Conservation (phyloP, 2,329 filamentous ascomycete genomes). For the Xylariaceae sp. region DNA sequence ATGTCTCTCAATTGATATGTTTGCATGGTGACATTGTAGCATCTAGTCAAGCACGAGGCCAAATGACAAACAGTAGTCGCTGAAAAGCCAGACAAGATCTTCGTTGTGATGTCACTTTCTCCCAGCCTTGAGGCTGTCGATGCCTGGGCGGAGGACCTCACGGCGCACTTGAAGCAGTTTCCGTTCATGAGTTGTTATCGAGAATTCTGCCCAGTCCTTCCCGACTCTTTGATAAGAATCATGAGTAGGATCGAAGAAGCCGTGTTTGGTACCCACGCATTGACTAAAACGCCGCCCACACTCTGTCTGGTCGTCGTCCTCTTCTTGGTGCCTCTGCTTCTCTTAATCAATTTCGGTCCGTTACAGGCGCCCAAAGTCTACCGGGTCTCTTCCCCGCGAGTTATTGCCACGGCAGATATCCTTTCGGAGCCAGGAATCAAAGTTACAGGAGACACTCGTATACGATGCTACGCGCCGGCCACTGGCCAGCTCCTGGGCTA, state of each 20-base stretch:
- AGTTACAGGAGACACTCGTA: slow-evolving; percentile 58
- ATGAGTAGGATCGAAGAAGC: slow-evolving; percentile 22
- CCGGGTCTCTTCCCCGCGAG: slow-evolving; percentile 43
- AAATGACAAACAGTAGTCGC: neutral
- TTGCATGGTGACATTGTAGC: neutral
- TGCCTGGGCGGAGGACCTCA: slow-evolving; percentile 26
- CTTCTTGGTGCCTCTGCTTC: slow-evolving; percentile 24
- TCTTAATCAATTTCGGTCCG: slow-evolving; percentile 22
- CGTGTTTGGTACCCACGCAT: slow-evolving; percentile 12
- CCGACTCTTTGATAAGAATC: neutral
- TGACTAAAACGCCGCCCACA: slow-evolving; percentile 15
- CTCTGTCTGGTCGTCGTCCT: neutral
- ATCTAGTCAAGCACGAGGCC: neutral
- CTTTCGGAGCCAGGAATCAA: slow-evolving; percentile 59
- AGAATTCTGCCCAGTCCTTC: neutral
- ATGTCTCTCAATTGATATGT: slow-evolving; percentile 8
- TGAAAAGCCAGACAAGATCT: neutral
- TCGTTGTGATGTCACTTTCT: neutral
- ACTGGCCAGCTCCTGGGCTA: slow-evolving; percentile 78
- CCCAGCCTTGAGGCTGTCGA: slow-evolving; percentile 20
- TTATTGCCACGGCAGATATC: slow-evolving; percentile 45
- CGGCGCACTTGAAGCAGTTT: slow-evolving; percentile 24
- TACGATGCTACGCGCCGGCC: slow-evolving; percentile 85
- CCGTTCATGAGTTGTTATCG: slow-evolving; percentile 23
- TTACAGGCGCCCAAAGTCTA: slow-evolving; percentile 49